A percentile compares a stretch with the other conserved stretches of the same genome.
phyloP scores from a whole-genome alignment of 192 early-diverging fungal genomes.

The Rhizophagus clarus region DNA sequence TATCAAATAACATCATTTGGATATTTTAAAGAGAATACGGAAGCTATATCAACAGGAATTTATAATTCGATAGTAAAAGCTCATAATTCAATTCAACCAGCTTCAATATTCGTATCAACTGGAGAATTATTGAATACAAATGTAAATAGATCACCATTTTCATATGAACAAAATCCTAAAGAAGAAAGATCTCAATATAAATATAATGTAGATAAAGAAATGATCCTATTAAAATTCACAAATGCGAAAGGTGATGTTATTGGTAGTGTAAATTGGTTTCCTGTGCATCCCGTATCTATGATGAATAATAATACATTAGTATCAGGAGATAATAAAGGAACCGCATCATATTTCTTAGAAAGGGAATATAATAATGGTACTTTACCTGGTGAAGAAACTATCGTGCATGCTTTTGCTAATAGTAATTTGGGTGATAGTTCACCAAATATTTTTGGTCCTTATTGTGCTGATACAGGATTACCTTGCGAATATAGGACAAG shows the following conservation, averaged over 20 bases:
- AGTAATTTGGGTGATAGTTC: constrained; percentile 37
- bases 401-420: constrained; percentile 38
- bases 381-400: constrained; percentile 25
- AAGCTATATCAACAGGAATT: constrained; percentile 36
- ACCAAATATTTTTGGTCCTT: constrained; percentile 41
- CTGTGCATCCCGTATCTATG: constrained; percentile 39
- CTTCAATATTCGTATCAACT: background rate
- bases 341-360: constrained; percentile 36
- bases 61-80: constrained; percentile 33
- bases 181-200: constrained; percentile 33
- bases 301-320: constrained; percentile 37
- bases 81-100: constrained; percentile 33
- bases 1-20: constrained; percentile 29
- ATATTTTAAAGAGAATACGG: constrained; percentile 34
- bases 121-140: constrained; percentile 38
- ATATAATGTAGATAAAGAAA: constrained; percentile 37
- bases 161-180: constrained; percentile 38
- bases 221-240: constrained; percentile 36
- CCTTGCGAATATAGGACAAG: constrained; percentile 34
- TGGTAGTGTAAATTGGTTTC: constrained; percentile 39
- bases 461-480: constrained; percentile 36
- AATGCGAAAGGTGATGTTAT: constrained; percentile 19
- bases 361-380: constrained; percentile 29
- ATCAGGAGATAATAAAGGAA: constrained; percentile 42
- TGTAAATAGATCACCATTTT: constrained; percentile 36